A percentile compares a stretch with the other conserved stretches of the same genome.
These are phyloP conservation scores for Lotus japonicus DNA, from an alignment of 306 rosid genomes.

Conservation along the genomic window DNA sequence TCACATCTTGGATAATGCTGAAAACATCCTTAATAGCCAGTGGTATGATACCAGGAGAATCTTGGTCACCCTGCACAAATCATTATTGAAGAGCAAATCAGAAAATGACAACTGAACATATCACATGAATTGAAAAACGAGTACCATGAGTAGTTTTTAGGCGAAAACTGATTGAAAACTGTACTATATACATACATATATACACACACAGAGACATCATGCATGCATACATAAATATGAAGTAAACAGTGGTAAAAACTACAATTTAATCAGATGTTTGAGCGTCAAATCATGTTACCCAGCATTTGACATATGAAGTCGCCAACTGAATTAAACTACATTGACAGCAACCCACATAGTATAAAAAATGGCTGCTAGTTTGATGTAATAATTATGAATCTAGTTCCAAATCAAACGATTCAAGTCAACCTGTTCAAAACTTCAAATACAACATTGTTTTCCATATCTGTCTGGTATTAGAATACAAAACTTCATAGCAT, in stretches of 20 bases:
- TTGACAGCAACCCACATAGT: not conserved
- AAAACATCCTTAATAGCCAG: constrained; percentile 97
- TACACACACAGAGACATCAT: too few relatives aligned
- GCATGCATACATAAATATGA: not conserved
- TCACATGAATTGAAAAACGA: not conserved
- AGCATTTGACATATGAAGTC: not conserved
- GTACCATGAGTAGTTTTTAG: not conserved
- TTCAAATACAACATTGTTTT: not conserved
- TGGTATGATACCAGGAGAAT: constrained; percentile 87
- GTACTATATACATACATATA: not conserved
- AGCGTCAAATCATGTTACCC: constrained; percentile 2
- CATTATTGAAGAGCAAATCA: constrained; percentile 18
- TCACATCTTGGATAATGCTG: constrained; percentile 95
- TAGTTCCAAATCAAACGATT: constrained; percentile 7
- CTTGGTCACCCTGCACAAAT: constrained; percentile 81
- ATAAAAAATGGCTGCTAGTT: not conserved
- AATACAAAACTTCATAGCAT: not conserved
- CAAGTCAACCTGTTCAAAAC: not conserved
- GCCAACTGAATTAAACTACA: not conserved
- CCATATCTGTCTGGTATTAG: not conserved
- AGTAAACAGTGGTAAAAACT: not conserved
- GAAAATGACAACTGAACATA: constrained; percentile 4
- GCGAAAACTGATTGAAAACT: not conserved
- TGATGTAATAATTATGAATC: not conserved
- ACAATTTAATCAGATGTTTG: not conserved